These are phyloP conservation scores for Saturnispora galanensis DNA, from an alignment of 805 yeast species.

Conservation along the genomic window DNA sequence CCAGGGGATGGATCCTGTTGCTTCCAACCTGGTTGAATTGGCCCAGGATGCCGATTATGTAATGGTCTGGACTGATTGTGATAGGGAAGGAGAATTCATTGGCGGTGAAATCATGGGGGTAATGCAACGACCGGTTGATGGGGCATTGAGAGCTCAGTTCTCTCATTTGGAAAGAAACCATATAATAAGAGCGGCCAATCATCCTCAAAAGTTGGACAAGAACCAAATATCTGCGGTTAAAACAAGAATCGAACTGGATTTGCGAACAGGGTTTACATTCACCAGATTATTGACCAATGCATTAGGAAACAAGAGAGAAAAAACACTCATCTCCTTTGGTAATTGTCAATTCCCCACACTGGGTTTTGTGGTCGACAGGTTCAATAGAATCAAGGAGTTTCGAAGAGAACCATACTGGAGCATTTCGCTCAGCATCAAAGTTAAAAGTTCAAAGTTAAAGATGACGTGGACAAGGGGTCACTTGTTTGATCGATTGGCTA, in stretches of 20 bases:
- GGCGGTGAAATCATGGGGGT: slow-evolving; percentile 73
- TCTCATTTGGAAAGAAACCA: slow-evolving; percentile 79
- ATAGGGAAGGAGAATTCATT: slow-evolving; percentile 90
- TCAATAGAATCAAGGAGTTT: slow-evolving; percentile 62
- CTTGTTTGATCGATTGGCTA: slow-evolving; percentile 64
- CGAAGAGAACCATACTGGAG: slow-evolving; percentile 75
- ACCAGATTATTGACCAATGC: slow-evolving; percentile 67
- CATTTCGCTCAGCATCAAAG: slow-evolving; percentile 22
- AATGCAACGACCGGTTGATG: slow-evolving; percentile 43
- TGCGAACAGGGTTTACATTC: slow-evolving; percentile 81
- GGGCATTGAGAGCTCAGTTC: slow-evolving; percentile 68
- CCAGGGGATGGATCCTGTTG: slow-evolving; percentile 35
- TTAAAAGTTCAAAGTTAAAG: slow-evolving; percentile 34
- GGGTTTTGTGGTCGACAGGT: slow-evolving; percentile 93
- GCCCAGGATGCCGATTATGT: slow-evolving; percentile 50
- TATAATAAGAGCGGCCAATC: slow-evolving; percentile 60
- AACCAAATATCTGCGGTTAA: slow-evolving; percentile 73
- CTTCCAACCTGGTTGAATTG: slow-evolving; percentile 57
- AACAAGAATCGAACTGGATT: slow-evolving; percentile 78
- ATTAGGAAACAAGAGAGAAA: slow-evolving; percentile 10
- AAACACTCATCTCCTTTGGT: slow-evolving; percentile 61
- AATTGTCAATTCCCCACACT: slow-evolving; percentile 93
- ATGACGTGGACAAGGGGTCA: slow-evolving; percentile 68
- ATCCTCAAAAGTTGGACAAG: slow-evolving; percentile 55
- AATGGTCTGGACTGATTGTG: slow-evolving; percentile 99